A percentile compares a stretch with the other conserved stretches of the same genome.
Evolutionary conservation across 2,329 filamentous ascomycete species (phyloP).

Genomic region (Fusarium palustre): DNA sequence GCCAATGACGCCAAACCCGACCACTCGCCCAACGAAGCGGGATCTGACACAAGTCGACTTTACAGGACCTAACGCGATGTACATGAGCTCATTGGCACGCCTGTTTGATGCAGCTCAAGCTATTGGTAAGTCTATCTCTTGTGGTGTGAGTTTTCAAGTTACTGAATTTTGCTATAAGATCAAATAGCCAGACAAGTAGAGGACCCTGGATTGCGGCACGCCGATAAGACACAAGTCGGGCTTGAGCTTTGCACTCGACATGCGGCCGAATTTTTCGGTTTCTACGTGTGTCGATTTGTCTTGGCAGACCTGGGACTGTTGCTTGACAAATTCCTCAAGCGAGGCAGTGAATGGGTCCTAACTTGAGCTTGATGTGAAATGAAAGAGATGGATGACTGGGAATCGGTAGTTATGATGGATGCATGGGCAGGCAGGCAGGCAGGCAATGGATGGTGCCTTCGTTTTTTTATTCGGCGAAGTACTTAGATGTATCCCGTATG

Average conservation of each 20-base stretch:
- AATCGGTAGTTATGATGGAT: constrained; percentile 24
- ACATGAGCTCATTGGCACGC: constrained; percentile 90
- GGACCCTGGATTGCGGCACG: constrained; percentile 90
- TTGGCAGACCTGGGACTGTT: constrained; percentile 84
- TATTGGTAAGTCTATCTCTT: constrained; percentile 73
- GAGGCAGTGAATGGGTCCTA: constrained; percentile 92
- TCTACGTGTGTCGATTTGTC: constrained; percentile 97
- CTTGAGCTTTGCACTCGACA: constrained; percentile 93
- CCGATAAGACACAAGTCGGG: constrained; percentile 93
- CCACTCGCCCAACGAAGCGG: constrained; percentile 76
- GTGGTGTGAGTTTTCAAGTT: background rate
- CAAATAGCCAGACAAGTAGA: constrained; percentile 97
- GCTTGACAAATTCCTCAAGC: constrained; percentile 97
- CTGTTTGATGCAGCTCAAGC: constrained; percentile 94
- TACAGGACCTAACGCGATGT: constrained; percentile 85
- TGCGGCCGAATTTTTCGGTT: constrained; percentile 96
- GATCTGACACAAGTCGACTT: constrained; percentile 78
- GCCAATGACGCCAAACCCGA: constrained; percentile 77
- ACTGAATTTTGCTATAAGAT: constrained; percentile 65
- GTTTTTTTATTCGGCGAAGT: constrained; percentile 35
- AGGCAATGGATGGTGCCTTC: constrained; percentile 37
- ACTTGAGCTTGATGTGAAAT: constrained; percentile 49
- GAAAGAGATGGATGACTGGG: constrained; percentile 18
- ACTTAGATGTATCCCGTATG: constrained; percentile 39
- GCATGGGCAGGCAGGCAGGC: constrained; percentile 32